phyloP scores from a whole-genome alignment of 257 asterid genomes.

The Cynanchum wilfordii region DNA sequence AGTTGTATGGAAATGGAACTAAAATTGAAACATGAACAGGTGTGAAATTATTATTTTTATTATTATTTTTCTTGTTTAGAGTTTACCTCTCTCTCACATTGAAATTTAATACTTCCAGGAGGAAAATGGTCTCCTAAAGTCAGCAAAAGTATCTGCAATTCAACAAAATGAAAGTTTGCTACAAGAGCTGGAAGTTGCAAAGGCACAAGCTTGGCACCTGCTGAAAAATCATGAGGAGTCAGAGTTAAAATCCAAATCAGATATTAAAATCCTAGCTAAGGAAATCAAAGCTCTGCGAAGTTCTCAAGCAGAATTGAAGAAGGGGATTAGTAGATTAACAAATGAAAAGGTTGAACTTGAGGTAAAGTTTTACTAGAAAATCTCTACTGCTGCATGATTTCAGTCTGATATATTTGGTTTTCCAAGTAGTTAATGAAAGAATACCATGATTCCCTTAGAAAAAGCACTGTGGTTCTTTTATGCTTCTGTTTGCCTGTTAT shows the following conservation, averaged over 20 bases:
- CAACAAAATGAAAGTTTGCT: conserved; percentile 46
- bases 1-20: conserved; percentile 50
- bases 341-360: conserved; percentile 41
- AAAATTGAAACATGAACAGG: conserved; percentile 50
- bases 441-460: background rate
- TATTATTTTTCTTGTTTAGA: conserved; percentile 3
- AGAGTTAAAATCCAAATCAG: conserved; percentile 44
- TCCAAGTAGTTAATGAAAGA: background rate
- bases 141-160: conserved; percentile 23
- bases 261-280: conserved; percentile 45
- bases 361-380: conserved; percentile 26
- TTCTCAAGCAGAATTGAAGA: conserved; percentile 48
- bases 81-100: conserved; percentile 13
- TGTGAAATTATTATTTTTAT: conserved; percentile 14
- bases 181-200: conserved; percentile 41
- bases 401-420: background rate
- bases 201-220: conserved; percentile 43
- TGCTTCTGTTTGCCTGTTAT: background rate
- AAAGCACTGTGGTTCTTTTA: background rate
- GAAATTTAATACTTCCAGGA: conserved; percentile 32
- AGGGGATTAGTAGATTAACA: conserved; percentile 45
- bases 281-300: conserved; percentile 62
- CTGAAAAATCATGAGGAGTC: conserved; percentile 43
- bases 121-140: conserved; percentile 33
- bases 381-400: background rate